Base-by-base conservation (phyloP, 2,329 filamentous ascomycete genomes). In the Cladosporium sp. region DNA sequence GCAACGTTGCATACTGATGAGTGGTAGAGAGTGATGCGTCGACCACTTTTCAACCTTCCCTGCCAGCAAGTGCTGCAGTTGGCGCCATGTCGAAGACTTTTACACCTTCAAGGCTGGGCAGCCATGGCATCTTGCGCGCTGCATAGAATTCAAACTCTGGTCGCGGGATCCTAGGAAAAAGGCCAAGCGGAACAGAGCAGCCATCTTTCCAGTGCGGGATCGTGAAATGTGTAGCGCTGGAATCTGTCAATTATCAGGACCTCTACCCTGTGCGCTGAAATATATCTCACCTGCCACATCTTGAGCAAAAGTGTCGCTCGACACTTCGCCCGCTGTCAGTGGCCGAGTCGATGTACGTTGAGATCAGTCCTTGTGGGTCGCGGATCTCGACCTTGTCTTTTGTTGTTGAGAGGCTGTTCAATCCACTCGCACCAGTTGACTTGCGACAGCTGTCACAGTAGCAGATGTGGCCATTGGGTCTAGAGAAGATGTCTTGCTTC, bases 401-500 rank as follows among this genome's bases (percentile, higher is more conserved):
- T 7, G 56, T 59, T 10, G 56, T 59, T 12, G 61, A 62, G 16
- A 69, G 33, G 50, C 64, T 64, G 52, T 64, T 69, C 16, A 65
- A 26, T n/a, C 57, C 53, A 1, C 65, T 58, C 11, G 74, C 74
- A 56, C 80, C 78, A 0, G 80, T 74, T 0, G 77, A 74, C 67
- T 82, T 82, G 53, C 79, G 78, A 70, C 81, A 83, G 64, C 82
- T 83, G 23, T 71, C 67, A 71, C 81, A 83, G 67, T 82, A 80
- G 70, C 80, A 82, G 5, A 81, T 69, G 65, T 80, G 77, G 1
- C 80, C 80, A 57, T 78, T 70, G n/a, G 76, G 74, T 33, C 70
- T 71, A 3, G 73, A 74, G 69, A 80, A 81, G 40, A 82, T 76
- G 16, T 81, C 78, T 12, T 82, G 79, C 59, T 76, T 77, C 69